Evolutionary conservation across 306 rosid genomes (phyloP).

Genomic region (Ormosia semicastrata): DNA sequence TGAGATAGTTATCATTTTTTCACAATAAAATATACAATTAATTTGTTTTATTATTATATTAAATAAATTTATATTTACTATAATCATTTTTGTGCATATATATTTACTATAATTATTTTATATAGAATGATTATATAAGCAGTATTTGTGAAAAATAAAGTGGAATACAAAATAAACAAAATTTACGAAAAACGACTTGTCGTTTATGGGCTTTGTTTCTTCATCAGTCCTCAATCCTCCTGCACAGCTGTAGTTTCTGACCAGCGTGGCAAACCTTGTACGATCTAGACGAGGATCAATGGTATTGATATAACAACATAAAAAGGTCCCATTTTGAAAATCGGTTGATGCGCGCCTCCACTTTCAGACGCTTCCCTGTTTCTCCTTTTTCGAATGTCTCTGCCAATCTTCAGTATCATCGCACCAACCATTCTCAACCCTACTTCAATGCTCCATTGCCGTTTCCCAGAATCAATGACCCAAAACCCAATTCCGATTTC

Average conservation of each 20-base stretch:
- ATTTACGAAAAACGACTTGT: not conserved
- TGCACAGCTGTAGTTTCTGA: not conserved
- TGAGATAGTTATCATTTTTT: no score
- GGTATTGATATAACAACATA: not conserved
- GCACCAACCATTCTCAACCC: not conserved
- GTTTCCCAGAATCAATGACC: slow-evolving; percentile 3
- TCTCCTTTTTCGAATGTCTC: not conserved
- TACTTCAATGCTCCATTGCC: slow-evolving; percentile 12
- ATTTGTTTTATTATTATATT: no score
- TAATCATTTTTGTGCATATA: no score
- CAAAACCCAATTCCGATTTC: slow-evolving; percentile 2
- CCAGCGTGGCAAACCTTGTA: not conserved
- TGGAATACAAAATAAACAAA: not conserved
- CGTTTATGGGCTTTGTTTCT: not conserved
- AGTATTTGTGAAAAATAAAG: no score
- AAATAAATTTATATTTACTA: no score
- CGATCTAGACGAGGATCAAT: not conserved
- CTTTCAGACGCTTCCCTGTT: slow-evolving; percentile 12
- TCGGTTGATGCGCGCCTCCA: slow-evolving; percentile 40
- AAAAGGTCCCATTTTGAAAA: not conserved
- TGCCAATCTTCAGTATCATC: not conserved
- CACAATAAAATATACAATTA: no score
- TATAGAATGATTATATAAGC: no score
- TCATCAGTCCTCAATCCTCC: not conserved
- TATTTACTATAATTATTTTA: no score